phyloP scores from a whole-genome alignment of 192 early-diverging fungal genomes.

The Podila clonocystis region DNA sequence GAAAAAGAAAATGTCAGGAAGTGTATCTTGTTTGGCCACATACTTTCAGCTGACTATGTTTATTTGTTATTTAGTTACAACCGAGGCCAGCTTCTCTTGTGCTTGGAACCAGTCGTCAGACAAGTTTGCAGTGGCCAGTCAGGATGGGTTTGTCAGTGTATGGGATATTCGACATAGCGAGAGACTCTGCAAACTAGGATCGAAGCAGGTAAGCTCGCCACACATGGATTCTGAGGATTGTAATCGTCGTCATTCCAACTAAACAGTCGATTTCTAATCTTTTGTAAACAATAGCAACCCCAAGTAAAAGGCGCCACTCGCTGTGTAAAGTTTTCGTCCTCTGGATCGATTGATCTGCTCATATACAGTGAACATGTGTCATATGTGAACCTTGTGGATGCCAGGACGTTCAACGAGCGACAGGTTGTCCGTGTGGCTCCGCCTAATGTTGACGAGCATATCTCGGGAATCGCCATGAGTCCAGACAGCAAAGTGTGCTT shows the following conservation, averaged over 20 bases:
- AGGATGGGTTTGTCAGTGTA: slow-evolving; percentile 91
- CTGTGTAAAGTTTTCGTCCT: slow-evolving; percentile 93
- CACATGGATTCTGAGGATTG: no score
- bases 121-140: slow-evolving; percentile 95
- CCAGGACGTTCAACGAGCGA: slow-evolving; percentile 83
- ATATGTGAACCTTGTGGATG: slow-evolving; percentile 92
- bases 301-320: slow-evolving; percentile 78
- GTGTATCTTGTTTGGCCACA: not conserved
- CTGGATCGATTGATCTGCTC: slow-evolving; percentile 89
- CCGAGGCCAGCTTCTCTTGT: slow-evolving; percentile 93
- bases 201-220: slow-evolving; percentile 66
- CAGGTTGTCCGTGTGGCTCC: slow-evolving; percentile 86
- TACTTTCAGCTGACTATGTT: not conserved
- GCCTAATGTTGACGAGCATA: slow-evolving; percentile 73
- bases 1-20: not conserved
- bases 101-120: slow-evolving; percentile 94
- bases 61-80: slow-evolving; percentile 58
- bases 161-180: slow-evolving; percentile 89
- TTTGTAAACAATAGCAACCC: slow-evolving; percentile 53
- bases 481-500: slow-evolving; percentile 86
- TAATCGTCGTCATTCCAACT: not conserved
- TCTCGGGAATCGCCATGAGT: slow-evolving; percentile 87
- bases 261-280: not conserved
- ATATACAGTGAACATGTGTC: slow-evolving; percentile 86
- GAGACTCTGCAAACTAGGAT: slow-evolving; percentile 78